These are phyloP conservation scores for Glomus cerebriforme DNA, from an alignment of 192 early-diverging fungal species.

Conservation along the genomic window DNA sequence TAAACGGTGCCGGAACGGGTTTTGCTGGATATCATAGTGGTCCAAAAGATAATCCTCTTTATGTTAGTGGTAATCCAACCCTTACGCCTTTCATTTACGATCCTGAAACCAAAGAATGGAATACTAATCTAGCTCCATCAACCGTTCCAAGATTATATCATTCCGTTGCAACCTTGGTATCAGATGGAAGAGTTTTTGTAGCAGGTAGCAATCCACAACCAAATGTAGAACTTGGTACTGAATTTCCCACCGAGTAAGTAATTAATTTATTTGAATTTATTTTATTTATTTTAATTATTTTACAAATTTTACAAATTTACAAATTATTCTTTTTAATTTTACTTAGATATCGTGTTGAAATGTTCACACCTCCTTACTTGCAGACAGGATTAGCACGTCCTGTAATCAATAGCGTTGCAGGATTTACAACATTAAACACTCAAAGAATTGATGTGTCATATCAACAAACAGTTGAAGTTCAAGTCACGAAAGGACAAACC, in stretches of 20 bases:
- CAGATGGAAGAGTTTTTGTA: constrained; percentile 45
- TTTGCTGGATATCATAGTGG: constrained; percentile 48
- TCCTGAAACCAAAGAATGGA: constrained; percentile 36
- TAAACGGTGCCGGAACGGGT: constrained; percentile 63
- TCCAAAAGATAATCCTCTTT: constrained; percentile 13
- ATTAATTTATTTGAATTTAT: no score
- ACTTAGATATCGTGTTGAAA: constrained; percentile 53
- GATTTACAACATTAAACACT: background rate
- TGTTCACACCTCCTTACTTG: constrained; percentile 56
- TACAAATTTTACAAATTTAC: constrained; percentile 9
- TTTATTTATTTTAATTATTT: background rate
- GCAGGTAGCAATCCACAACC: constrained; percentile 45
- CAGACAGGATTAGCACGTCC: no score
- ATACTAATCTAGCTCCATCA: constrained; percentile 25
- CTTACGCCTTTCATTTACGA: constrained; percentile 58
- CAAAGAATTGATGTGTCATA: constrained; percentile 26
- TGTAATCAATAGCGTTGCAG: background rate
- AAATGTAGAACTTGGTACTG: background rate
- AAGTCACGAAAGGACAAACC: background rate
- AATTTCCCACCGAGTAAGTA: constrained; percentile 53
- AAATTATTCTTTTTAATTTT: constrained; percentile 39
- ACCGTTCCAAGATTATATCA: constrained; percentile 65
- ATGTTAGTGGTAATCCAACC: constrained; percentile 41
- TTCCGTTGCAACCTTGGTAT: constrained; percentile 49
- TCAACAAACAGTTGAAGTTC: constrained; percentile 28